Conservation (phyloP, 176 grass and related monocot species). For the Cenchrus fungigraminus region DNA sequence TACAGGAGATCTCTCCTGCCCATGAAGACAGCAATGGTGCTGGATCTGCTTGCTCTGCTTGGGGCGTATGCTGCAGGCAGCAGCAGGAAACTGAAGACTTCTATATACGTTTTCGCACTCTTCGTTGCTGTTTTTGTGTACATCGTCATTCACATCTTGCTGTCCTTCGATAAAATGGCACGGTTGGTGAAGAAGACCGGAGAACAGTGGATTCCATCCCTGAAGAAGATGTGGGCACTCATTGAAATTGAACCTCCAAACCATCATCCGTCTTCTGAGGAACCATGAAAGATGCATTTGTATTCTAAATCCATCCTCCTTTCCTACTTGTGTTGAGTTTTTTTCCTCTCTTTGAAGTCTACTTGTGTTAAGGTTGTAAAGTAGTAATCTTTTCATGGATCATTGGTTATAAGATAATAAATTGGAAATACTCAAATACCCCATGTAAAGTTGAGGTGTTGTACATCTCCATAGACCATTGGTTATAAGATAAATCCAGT, state of each 20-base stretch:
- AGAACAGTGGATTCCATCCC: slow-evolving; percentile 31
- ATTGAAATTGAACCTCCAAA: slow-evolving; percentile 30
- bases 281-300: slow-evolving; percentile 28
- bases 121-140: slow-evolving; percentile 57
- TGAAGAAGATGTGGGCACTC: slow-evolving; percentile 32
- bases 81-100: slow-evolving; percentile 46
- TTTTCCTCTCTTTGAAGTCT: too few species aligned
- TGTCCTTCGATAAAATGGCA: slow-evolving; percentile 42
- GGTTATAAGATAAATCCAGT: too few species aligned
- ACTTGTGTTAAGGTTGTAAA: background rate
- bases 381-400: slow-evolving; percentile 4
- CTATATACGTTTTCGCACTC: slow-evolving; percentile 45
- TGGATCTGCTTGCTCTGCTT: slow-evolving; percentile 46
- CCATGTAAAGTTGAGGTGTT: too few species aligned
- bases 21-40: slow-evolving; percentile 49
- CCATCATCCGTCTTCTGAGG: slow-evolving; percentile 12
- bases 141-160: slow-evolving; percentile 39
- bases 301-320: background rate
- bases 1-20: slow-evolving; percentile 45
- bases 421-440: too few species aligned
- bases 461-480: too few species aligned
- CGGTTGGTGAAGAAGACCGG: slow-evolving; percentile 7
- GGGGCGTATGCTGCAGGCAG: slow-evolving; percentile 51
- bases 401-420: background rate
- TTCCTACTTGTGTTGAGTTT: slow-evolving; percentile 14